phyloP scores from a whole-genome alignment of 495 filamentous ascomycete genomes.

The Podospora bellae-mahoneyi region DNA sequence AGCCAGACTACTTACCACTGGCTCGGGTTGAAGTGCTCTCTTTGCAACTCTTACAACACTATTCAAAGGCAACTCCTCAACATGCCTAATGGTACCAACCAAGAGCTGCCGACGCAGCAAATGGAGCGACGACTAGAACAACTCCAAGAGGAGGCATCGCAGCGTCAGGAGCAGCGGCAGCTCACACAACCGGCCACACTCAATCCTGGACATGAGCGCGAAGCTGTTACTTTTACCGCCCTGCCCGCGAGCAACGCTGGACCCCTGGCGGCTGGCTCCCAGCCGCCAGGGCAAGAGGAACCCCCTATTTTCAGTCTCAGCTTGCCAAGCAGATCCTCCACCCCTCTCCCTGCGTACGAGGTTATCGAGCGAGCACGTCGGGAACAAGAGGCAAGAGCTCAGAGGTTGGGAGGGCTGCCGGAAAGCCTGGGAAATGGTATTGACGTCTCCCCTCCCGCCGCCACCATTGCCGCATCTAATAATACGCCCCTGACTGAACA shows the following conservation, averaged over 20 bases:
- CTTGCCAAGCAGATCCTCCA: neutral
- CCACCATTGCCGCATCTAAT: neutral
- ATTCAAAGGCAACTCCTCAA: slow-evolving; percentile 60
- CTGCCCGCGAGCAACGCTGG: neutral
- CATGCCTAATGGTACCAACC: slow-evolving; percentile 24
- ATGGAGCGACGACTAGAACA: neutral
- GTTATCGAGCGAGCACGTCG: neutral
- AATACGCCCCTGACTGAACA: neutral
- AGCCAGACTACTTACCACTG: slow-evolving; percentile 87
- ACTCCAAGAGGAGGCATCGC: slow-evolving; percentile 1
- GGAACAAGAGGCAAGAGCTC: neutral
- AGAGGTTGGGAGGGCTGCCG: neutral
- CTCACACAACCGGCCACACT: neutral
- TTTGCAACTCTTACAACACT: slow-evolving; percentile 84
- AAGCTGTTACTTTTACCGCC: neutral
- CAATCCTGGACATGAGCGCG: neutral
- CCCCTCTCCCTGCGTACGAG: neutral
- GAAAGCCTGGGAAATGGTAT: neutral
- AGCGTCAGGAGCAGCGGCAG: neutral
- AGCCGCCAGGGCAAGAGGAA: too few relatives aligned
- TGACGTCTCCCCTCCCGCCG: neutral
- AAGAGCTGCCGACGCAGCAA: slow-evolving; percentile 1
- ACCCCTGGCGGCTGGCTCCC: too few relatives aligned
- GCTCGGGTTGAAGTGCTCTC: slow-evolving; percentile 84
- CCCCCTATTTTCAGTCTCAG: neutral